phyloP scores from a whole-genome alignment of 1,284 basidiomycete genomes.

The Xerocomus alliaceus region DNA sequence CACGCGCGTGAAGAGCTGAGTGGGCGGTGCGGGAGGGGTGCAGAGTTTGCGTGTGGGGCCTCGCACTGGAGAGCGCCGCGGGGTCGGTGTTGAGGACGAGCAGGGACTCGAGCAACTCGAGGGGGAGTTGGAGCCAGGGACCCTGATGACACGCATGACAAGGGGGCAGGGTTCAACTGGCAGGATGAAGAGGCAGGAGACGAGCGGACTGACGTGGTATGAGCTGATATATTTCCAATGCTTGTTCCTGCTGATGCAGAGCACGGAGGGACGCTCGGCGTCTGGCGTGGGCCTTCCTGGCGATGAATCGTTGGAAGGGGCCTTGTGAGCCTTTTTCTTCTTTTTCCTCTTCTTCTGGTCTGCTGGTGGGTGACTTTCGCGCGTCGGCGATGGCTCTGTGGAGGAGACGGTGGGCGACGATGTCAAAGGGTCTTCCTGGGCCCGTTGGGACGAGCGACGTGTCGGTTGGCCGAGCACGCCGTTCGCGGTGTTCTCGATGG shows the following conservation, averaged over 20 bases:
- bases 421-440: not conserved
- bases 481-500: not conserved
- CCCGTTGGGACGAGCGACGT: no score
- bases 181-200: not conserved
- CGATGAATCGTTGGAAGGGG: conserved; percentile 30
- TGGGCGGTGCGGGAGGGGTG: conserved; percentile 38
- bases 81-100: conserved; percentile 78
- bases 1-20: conserved; percentile 12
- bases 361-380: conserved; percentile 14
- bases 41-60: conserved; percentile 47
- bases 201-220: conserved; percentile 69
- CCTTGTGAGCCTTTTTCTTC: conserved; percentile 72
- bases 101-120: conserved; percentile 82
- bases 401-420: conserved; percentile 7
- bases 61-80: conserved; percentile 58
- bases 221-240: conserved; percentile 89
- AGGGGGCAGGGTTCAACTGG: not conserved
- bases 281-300: conserved; percentile 40
- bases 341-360: conserved; percentile 69
- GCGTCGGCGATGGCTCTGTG: conserved; percentile 17
- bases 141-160: conserved; percentile 54
- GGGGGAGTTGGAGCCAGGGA: conserved; percentile 84
- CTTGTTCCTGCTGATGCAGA: conserved; percentile 85
- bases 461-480: no score
- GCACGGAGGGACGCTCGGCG: conserved; percentile 57